phyloP scores from a whole-genome alignment of 192 early-diverging fungal species.

The Phlyctochytrium arcticum region DNA sequence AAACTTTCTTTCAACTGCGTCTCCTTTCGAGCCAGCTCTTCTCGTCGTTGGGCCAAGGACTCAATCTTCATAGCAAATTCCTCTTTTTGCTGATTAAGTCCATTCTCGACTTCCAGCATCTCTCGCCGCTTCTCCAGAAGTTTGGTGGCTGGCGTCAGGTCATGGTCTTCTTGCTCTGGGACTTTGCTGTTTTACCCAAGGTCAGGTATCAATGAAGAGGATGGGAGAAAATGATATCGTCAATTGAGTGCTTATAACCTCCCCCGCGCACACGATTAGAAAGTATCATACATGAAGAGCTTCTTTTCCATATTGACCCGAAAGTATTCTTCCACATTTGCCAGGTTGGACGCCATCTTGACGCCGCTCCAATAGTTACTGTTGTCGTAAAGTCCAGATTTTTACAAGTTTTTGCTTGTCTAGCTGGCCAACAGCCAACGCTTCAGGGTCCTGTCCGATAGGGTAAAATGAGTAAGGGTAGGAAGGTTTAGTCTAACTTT shows the following conservation, averaged over 20 bases:
- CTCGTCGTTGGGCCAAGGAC: conserved; percentile 48
- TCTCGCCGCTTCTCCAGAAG: conserved; percentile 58
- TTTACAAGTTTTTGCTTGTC: too few relatives aligned
- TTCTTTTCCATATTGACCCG: conserved; percentile 52
- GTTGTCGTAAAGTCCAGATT: too few relatives aligned
- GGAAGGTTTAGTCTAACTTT: too few relatives aligned
- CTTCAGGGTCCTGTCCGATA: too few relatives aligned
- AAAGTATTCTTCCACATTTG: conserved; percentile 41
- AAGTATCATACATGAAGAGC: conserved; percentile 43
- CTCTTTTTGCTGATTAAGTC: conserved; percentile 55
- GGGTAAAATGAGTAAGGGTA: too few relatives aligned
- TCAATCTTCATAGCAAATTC: conserved; percentile 66
- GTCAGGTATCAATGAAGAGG: background rate
- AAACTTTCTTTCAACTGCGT: conserved; percentile 49
- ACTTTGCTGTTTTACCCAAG: too few relatives aligned
- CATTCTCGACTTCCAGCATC: conserved; percentile 64
- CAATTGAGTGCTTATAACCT: background rate
- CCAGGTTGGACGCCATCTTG: conserved; percentile 18
- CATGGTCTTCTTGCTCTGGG: conserved; percentile 57
- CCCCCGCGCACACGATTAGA: background rate
- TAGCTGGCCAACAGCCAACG: too few relatives aligned
- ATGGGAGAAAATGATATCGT: background rate
- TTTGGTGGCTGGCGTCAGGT: conserved; percentile 56
- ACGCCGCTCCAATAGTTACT: too few relatives aligned
- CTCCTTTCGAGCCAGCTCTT: conserved; percentile 58